Evolutionary conservation across 1,139 yeast species (phyloP).

Genomic region (Trichomonascaceae sp.): DNA sequence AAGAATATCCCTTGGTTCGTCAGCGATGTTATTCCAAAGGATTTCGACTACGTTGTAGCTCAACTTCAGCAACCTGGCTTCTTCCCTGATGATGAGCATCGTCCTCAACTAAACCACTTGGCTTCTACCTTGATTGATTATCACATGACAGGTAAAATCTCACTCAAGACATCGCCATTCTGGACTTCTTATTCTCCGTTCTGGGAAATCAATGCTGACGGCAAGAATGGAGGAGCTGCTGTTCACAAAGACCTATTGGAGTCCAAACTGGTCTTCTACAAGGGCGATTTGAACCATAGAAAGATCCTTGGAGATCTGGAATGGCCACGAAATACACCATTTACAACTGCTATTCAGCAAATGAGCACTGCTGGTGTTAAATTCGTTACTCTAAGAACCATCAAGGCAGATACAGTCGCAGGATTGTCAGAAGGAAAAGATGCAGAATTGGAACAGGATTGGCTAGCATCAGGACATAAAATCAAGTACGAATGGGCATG

Average conservation of each 20-base stretch:
- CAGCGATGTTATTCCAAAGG: conserved; percentile 86
- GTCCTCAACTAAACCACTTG: conserved; percentile 40
- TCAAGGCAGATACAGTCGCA: conserved; percentile 95
- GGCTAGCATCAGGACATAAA: conserved; percentile 50
- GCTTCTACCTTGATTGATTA: conserved; percentile 47
- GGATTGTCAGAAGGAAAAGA: conserved; percentile 69
- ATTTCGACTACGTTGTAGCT: conserved; percentile 52
- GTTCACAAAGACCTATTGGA: conserved; percentile 47
- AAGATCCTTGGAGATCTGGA: conserved; percentile 84
- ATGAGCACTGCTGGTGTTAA: conserved; percentile 56
- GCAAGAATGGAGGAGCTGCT: conserved; percentile 50
- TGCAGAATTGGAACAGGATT: conserved; percentile 55
- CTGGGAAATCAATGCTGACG: conserved; percentile 59
- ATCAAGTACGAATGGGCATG: conserved; percentile 75
- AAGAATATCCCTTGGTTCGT: conserved; percentile 97
- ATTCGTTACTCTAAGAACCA: conserved; percentile 74
- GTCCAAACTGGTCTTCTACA: conserved; percentile 72
- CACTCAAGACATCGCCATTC: conserved; percentile 60
- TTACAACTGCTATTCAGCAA: conserved; percentile 61
- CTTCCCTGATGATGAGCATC: conserved; percentile 48
- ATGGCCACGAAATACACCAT: conserved; percentile 82
- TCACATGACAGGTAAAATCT: conserved; percentile 44
- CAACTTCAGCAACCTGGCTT: conserved; percentile 50
- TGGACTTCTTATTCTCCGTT: conserved; percentile 77
- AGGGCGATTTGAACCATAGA: conserved; percentile 95